These are phyloP conservation scores for Starmerella powellii DNA, from an alignment of 805 yeast genomes.

Conservation along the genomic window DNA sequence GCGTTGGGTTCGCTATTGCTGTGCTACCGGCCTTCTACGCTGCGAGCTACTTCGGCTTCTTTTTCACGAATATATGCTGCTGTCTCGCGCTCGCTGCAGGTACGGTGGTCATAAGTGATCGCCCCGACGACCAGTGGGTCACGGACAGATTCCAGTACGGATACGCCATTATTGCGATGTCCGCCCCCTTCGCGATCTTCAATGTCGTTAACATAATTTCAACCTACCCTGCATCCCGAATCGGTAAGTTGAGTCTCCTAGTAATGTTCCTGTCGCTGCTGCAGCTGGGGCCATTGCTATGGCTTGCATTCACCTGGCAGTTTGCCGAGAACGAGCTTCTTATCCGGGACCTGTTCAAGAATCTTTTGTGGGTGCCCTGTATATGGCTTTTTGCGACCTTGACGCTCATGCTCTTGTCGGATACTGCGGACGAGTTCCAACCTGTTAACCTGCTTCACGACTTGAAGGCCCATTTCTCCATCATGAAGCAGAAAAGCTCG, in stretches of 20 bases:
- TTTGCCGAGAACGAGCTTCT: neutral
- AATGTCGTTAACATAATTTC: slow-evolving; percentile 8
- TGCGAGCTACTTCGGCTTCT: slow-evolving; percentile 16
- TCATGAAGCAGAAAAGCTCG: neutral
- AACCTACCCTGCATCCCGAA: neutral
- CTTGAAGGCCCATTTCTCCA: neutral
- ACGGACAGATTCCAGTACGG: slow-evolving; percentile 18
- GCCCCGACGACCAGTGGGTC: slow-evolving; percentile 12
- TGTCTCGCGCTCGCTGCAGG: slow-evolving; percentile 21
- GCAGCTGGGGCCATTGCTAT: slow-evolving; percentile 12
- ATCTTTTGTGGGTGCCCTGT: slow-evolving; percentile 11
- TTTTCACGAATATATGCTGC: slow-evolving; percentile 16
- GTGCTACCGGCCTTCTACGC: slow-evolving; percentile 13
- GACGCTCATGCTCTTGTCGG: slow-evolving; percentile 10
- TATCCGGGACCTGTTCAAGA: slow-evolving; percentile 6
- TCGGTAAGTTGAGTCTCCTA: neutral
- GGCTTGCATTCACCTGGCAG: slow-evolving; percentile 1
- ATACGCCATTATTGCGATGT: slow-evolving; percentile 13
- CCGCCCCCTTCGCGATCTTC: slow-evolving; percentile 19
- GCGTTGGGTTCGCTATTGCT: slow-evolving; percentile 15
- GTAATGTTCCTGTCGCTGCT: slow-evolving; percentile 3
- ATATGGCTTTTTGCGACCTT: slow-evolving; percentile 1
- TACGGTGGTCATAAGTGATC: slow-evolving; percentile 14
- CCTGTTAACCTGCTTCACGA: neutral
- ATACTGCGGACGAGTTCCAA: neutral